These are phyloP conservation scores for Pythium grandisporangium DNA, from an alignment of 352 stramenopile genomes.

Conservation along the genomic window DNA sequence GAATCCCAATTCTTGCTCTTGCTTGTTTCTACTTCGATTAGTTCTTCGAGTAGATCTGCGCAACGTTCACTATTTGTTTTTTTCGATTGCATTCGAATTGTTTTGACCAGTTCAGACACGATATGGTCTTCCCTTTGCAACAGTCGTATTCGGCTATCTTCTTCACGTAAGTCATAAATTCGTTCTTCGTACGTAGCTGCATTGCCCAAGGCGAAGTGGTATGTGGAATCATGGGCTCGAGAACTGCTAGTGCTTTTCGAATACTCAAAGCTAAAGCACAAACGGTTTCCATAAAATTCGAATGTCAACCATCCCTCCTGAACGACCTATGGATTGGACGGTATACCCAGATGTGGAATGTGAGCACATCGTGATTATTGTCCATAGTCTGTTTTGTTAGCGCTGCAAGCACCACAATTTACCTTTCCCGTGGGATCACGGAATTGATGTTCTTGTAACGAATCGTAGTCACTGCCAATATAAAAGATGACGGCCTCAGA, in stretches of 20 bases:
- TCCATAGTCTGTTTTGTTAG: too few species aligned
- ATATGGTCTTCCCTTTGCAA: slow-evolving; percentile 57
- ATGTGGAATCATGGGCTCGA: too few species aligned
- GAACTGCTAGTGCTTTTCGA: too few species aligned
- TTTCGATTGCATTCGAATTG: slow-evolving; percentile 53
- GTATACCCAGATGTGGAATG: too few species aligned
- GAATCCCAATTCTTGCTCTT: slow-evolving; percentile 56
- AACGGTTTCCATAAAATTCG: slow-evolving; percentile 44
- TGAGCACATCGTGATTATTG: too few species aligned
- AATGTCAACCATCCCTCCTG: slow-evolving; percentile 18
- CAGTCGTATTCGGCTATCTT: slow-evolving; percentile 29
- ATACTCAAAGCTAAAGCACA: slow-evolving; percentile 69
- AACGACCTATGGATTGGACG: too few species aligned
- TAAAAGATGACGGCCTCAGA: slow-evolving; percentile 25
- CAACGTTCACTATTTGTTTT: slow-evolving; percentile 43
- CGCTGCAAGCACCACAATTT: too few species aligned
- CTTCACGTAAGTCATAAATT: slow-evolving; percentile 53
- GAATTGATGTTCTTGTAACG: slow-evolving; percentile 34
- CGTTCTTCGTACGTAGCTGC: slow-evolving; percentile 30
- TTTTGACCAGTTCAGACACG: slow-evolving; percentile 68
- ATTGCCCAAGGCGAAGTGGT: slow-evolving; percentile 9
- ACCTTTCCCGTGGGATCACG: slow-evolving; percentile 31
- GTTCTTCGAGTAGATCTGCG: slow-evolving; percentile 47
- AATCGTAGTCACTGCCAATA: slow-evolving; percentile 48
- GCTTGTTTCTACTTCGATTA: slow-evolving; percentile 53